These are phyloP conservation scores for Ilex asprella DNA, from an alignment of 257 asterid species.

Conservation along the genomic window DNA sequence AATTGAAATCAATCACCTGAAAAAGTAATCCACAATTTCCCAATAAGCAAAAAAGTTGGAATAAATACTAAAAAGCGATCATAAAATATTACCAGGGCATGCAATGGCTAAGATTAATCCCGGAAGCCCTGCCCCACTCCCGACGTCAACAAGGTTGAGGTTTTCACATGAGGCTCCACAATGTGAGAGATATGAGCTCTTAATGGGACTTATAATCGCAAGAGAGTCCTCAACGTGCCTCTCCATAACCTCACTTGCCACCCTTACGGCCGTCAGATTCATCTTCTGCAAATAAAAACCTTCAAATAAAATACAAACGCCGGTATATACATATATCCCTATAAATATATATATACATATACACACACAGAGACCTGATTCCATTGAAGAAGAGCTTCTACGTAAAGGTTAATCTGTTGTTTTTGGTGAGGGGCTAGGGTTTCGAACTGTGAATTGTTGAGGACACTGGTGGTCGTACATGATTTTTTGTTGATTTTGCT, in stretches of 20 bases:
- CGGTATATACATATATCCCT: neutral
- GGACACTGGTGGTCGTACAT: slow-evolving; percentile 11
- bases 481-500: slow-evolving; percentile 17
- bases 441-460: slow-evolving; percentile 32
- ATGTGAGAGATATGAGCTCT: slow-evolving; percentile 34
- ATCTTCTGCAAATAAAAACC: slow-evolving; percentile 50
- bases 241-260: slow-evolving; percentile 75
- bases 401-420: slow-evolving; percentile 53
- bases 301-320: neutral
- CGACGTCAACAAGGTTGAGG: slow-evolving; percentile 77
- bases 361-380: slow-evolving; percentile 52
- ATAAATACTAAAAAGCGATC: neutral
- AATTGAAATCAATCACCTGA: neutral
- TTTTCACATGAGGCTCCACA: slow-evolving; percentile 55
- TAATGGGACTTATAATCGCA: slow-evolving; percentile 63
- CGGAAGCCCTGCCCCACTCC: slow-evolving; percentile 96
- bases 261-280: slow-evolving; percentile 85
- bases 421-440: slow-evolving; percentile 44
- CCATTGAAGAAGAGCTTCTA: slow-evolving; percentile 77
- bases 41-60: neutral
- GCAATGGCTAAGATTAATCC: slow-evolving; percentile 86
- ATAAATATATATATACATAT: neutral
- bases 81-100: slow-evolving; percentile 48
- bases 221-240: slow-evolving; percentile 89
- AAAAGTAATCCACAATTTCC: neutral